Evolutionary conservation across 208 protist species (phyloP).

Genomic region (Acanthamoeba polyphaga): DNA sequence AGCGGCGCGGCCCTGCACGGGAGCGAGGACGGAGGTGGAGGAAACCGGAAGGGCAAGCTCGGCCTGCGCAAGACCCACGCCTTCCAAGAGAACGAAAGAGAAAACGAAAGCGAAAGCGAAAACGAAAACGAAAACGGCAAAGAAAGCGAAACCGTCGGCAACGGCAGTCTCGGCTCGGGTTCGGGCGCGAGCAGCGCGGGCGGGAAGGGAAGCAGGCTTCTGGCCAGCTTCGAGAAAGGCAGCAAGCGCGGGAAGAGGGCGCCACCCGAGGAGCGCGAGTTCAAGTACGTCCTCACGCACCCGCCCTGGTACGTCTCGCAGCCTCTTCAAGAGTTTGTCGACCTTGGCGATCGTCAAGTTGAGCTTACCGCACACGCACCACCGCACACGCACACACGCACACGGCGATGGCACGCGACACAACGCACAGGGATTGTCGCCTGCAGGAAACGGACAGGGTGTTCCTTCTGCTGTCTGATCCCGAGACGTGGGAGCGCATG

Average conservation of each 20-base stretch:
- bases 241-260: background rate
- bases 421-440: background rate
- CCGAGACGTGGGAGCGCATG: constrained; percentile 27
- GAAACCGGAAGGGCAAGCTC: background rate
- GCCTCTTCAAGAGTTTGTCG: background rate
- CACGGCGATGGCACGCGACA: background rate
- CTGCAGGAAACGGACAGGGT: constrained; percentile 33
- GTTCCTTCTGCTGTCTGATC: constrained; percentile 25
- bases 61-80: background rate
- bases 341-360: background rate
- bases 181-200: too few species aligned
- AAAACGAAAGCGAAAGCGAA: background rate
- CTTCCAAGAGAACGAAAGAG: background rate
- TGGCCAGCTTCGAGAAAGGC: background rate
- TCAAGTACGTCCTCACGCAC: constrained; percentile 66
- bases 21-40: background rate
- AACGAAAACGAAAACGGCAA: background rate
- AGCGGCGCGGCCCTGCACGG: background rate
- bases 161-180: background rate
- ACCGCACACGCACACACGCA: background rate
- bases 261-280: background rate
- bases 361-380: background rate
- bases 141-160: background rate
- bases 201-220: background rate
- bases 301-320: constrained; percentile 37